Evolutionary conservation across 192 early-diverging fungal genomes (phyloP), one percentile per base, ranked within the genome.

Genomic region (Allomyces macrogynus): DNA sequence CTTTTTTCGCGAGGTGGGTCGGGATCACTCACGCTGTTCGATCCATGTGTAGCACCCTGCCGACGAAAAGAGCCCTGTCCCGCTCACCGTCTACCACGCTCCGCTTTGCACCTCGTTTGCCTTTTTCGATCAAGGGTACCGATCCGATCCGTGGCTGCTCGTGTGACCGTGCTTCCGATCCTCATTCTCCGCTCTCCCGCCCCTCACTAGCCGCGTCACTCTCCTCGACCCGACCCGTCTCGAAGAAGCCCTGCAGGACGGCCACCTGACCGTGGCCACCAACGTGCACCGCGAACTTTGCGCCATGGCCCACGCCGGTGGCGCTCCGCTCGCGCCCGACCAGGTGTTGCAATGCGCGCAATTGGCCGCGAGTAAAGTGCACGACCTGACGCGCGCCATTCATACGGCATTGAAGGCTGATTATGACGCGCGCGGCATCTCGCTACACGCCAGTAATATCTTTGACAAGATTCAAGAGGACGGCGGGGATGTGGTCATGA

Each of bases 271-370:
- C 4, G 75, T 96, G 23, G 89, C 91, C 43, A 75, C 96, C 64
- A 99, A 97, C 65, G 78, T 84, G 8, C 91, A 99, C 70, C 80
- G 86, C 60, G 96, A 99, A 71, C 78, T 99, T 10, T 97, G 92
- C 67, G 84, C 91, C 22, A 67, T 97, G 61, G 85, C 84, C 63
- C 97, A 96, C 72, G 87, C 90, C 4, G 94, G 94, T 23, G 96
- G 92, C 40, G 77, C 86, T 23, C 77, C 89, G 22, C 68, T 97
- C 62, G 79, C 79, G n/a, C 69, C 83, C 27, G 77, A 80, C 60
- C 78, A 86, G 76, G 80, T 99, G 26, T 63, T 92, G 24, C 72
- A 81, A 62, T 99, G 96, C 74, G 83, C 84, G 3, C 78, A 89
- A 63, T 79, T 97, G 61, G 93, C 93, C 0, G 70, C 84, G 26